phyloP scores from a whole-genome alignment of 2,329 filamentous ascomycete species.

The Pyrenophora graminea region DNA sequence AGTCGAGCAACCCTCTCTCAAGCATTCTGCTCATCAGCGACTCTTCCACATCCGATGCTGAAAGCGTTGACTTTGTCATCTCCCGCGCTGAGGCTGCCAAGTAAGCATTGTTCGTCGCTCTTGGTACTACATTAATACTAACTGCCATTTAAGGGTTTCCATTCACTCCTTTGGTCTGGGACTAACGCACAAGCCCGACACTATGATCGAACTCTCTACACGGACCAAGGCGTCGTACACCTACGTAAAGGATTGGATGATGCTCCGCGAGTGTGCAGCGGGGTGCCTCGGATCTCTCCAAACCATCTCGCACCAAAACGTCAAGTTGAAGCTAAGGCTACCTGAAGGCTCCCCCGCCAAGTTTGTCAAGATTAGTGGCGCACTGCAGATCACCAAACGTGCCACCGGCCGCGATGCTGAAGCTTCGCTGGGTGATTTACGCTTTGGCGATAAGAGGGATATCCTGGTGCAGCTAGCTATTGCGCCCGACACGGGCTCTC shows the following conservation, averaged over 20 bases:
- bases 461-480: conserved; percentile 82
- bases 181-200: conserved; percentile 96
- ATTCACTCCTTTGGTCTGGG: conserved; percentile 97
- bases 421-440: conserved; percentile 84
- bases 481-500: conserved; percentile 77
- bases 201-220: conserved; percentile 95
- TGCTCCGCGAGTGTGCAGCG: conserved; percentile 93
- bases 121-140: conserved; percentile 13
- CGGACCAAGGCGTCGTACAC: conserved; percentile 96
- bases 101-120: conserved; percentile 53
- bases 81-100: conserved; percentile 96
- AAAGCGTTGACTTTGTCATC: conserved; percentile 97
- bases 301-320: conserved; percentile 96
- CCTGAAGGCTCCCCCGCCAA: conserved; percentile 97
- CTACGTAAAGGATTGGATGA: conserved; percentile 99
- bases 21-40: conserved; percentile 97
- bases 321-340: conserved; percentile 89
- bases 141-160: conserved; percentile 68
- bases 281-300: conserved; percentile 92
- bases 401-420: conserved; percentile 94
- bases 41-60: conserved; percentile 88
- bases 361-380: conserved; percentile 97
- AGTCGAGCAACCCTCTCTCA: conserved; percentile 91
- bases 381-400: conserved; percentile 92
- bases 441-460: conserved; percentile 88